Conservation (phyloP, 108 stramenopile genomes). For the Skeletonema tropicum region DNA sequence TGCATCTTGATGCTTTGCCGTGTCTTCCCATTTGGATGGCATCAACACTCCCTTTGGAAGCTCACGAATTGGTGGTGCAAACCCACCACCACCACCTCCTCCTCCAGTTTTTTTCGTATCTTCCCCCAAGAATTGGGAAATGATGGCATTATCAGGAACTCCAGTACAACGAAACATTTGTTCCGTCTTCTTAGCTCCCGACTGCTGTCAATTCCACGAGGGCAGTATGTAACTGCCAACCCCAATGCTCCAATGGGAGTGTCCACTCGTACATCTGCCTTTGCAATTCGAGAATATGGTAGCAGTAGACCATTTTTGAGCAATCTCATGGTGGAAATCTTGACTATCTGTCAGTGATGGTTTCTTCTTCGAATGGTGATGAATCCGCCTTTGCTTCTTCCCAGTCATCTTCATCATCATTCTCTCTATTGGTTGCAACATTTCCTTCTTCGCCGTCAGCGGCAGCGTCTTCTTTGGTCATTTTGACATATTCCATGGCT, state of each 20-base stretch:
- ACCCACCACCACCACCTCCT: slow-evolving; percentile 42
- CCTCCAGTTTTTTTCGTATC: slow-evolving; percentile 11
- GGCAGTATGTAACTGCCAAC: slow-evolving; percentile 67
- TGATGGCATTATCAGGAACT: slow-evolving; percentile 44
- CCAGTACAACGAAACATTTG: slow-evolving; percentile 66
- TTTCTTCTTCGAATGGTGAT: slow-evolving; percentile 7
- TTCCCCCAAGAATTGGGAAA: slow-evolving; percentile 9
- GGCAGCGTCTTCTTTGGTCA: slow-evolving; percentile 38
- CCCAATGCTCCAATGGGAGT: slow-evolving; percentile 71
- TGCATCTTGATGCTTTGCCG: slow-evolving; percentile 14
- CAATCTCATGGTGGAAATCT: slow-evolving; percentile 15
- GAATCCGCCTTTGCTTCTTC: slow-evolving; percentile 29
- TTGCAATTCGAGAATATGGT: slow-evolving; percentile 57
- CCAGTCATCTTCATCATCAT: slow-evolving; percentile 50
- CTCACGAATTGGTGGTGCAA: slow-evolving; percentile 83
- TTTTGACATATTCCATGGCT: slow-evolving; percentile 39
- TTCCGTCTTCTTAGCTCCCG: neutral
- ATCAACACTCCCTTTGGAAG: slow-evolving; percentile 63
- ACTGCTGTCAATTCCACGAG: slow-evolving; percentile 46
- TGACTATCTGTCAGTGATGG: slow-evolving; percentile 1
- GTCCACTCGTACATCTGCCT: slow-evolving; percentile 40
- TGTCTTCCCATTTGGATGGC: slow-evolving; percentile 67
- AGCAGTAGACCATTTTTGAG: slow-evolving; percentile 49
- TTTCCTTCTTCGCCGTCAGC: neutral
- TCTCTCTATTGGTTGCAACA: neutral